Conservation (phyloP, 768 basidiomycete species). For the Lanmaoa pseudosensibilis region DNA sequence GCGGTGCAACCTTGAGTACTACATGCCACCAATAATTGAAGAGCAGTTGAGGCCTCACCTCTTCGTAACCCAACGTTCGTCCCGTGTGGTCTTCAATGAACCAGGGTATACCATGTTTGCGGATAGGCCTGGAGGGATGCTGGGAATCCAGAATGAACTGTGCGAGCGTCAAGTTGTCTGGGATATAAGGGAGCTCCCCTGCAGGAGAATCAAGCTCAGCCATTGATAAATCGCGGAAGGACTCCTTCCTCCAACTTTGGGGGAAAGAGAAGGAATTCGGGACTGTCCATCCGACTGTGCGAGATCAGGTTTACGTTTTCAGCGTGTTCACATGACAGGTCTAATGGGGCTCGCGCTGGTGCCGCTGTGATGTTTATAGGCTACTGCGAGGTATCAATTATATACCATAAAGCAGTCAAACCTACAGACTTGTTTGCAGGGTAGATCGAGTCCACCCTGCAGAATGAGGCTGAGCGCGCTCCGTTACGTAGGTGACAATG, state of each 20-base stretch:
- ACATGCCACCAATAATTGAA: neutral
- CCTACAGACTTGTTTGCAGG: too few relatives aligned
- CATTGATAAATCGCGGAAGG: constrained; percentile 8
- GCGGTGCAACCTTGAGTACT: too few relatives aligned
- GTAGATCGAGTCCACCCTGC: too few relatives aligned
- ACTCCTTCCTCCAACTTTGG: neutral
- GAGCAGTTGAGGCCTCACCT: constrained; percentile 25
- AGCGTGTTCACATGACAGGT: neutral
- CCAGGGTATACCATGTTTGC: constrained; percentile 34
- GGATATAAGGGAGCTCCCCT: constrained; percentile 33
- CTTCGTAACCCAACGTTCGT: constrained; percentile 34
- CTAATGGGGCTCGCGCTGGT: too few relatives aligned
- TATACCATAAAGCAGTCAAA: too few relatives aligned
- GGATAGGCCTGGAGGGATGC: constrained; percentile 31
- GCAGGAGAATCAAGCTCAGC: constrained; percentile 32
- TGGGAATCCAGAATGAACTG: constrained; percentile 40
- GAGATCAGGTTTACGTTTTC: neutral
- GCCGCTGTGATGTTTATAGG: too few relatives aligned
- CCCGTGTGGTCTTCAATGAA: constrained; percentile 44
- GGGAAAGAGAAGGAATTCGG: neutral
- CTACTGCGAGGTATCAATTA: too few relatives aligned
- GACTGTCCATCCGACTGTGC: too few relatives aligned
- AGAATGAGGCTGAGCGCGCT: too few relatives aligned
- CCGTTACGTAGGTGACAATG: too few relatives aligned
- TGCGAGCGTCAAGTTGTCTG: constrained; percentile 38